These are phyloP conservation scores for Trichophyton equinum DNA, from an alignment of 2,329 filamentous ascomycete genomes.

Conservation along the genomic window DNA sequence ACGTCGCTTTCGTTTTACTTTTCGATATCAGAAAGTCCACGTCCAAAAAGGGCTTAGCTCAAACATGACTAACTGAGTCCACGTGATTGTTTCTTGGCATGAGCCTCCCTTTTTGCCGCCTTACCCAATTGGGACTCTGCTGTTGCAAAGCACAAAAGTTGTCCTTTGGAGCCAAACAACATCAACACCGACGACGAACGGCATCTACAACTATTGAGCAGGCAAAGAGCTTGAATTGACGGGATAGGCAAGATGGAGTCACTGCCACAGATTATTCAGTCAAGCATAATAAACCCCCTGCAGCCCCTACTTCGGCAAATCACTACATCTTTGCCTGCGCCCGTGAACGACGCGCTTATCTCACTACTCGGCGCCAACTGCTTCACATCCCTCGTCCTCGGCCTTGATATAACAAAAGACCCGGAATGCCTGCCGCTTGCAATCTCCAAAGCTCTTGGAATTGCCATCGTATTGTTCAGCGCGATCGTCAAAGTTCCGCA, in stretches of 20 bases:
- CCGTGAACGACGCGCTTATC: constrained; percentile 60
- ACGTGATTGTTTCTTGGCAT: not conserved
- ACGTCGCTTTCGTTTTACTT: not conserved
- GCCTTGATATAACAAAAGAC: constrained; percentile 63
- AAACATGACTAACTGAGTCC: not conserved
- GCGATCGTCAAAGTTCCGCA: constrained; percentile 94
- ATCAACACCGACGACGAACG: not conserved
- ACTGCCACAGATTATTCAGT: constrained; percentile 33
- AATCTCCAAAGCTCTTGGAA: constrained; percentile 81
- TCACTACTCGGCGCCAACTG: constrained; percentile 72
- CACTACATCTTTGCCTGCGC: constrained; percentile 59
- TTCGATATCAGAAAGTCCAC: not conserved
- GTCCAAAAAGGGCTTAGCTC: not conserved
- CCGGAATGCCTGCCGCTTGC: constrained; percentile 74
- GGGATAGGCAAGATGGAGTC: constrained; percentile 25
- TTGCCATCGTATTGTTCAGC: constrained; percentile 83
- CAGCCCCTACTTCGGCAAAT: constrained; percentile 49
- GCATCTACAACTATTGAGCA: not conserved
- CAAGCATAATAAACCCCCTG: constrained; percentile 30
- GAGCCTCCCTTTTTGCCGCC: not conserved
- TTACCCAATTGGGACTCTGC: not conserved
- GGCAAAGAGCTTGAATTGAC: not conserved
- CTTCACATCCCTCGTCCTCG: constrained; percentile 74
- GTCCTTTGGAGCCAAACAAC: not conserved
- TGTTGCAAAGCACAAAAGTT: not conserved